phyloP scores from a whole-genome alignment of 441 rosid genomes.

The California macrophylla region DNA sequence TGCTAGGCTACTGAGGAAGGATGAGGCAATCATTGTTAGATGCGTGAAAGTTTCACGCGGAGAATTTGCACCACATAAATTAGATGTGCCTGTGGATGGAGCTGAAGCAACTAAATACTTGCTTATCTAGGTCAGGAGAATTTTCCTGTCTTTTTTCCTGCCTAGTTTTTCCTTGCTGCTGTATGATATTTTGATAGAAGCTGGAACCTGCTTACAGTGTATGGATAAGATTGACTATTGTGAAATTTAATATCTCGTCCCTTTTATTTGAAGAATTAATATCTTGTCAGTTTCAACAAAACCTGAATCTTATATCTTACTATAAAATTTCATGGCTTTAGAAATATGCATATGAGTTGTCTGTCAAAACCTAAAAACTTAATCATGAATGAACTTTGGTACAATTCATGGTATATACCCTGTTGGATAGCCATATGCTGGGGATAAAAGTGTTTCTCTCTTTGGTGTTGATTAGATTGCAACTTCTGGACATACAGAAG shows the following conservation, averaged over 20 bases:
- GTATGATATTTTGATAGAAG: not conserved
- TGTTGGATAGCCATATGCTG: not conserved
- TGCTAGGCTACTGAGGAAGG: not conserved
- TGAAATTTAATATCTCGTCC: not conserved
- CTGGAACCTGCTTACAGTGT: not conserved
- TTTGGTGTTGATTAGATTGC: not conserved
- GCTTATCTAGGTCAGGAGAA: not conserved
- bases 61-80: not conserved
- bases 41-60: not conserved
- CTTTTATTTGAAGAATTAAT: not conserved
- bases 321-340: not conserved
- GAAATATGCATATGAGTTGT: not conserved
- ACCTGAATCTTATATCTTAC: not conserved
- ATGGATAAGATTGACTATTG: not conserved
- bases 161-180: not conserved
- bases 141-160: not conserved
- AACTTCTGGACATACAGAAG: not conserved
- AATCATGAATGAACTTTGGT: not conserved
- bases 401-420: not conserved
- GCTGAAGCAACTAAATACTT: not conserved
- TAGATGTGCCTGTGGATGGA: not conserved
- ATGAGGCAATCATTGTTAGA: not conserved
- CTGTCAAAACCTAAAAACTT: not conserved
- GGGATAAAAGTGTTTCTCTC: not conserved
- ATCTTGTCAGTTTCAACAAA: not conserved